Evolutionary conservation across 768 basidiomycete genomes (phyloP), one percentile per base, ranked within the genome.

Genomic region (Hemileccinum impolitum): DNA sequence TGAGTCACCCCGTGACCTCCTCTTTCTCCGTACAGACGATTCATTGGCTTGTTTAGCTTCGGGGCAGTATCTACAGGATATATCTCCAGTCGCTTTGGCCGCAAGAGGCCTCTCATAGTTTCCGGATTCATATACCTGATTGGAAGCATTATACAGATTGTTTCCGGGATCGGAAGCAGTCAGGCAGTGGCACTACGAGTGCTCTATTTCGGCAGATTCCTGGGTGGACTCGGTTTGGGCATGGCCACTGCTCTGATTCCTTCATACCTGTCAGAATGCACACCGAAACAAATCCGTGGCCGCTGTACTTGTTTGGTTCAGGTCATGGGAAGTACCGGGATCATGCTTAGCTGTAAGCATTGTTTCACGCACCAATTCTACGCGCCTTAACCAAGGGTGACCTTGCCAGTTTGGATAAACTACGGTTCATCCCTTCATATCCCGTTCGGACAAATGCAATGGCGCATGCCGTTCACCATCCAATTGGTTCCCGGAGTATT

Each of bases 211-310:
- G 69, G 75, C 45, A 72, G 81, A 4, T 85, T 84, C 63, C 47
- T 86, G 0, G 74, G 77, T 6, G 84, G 85, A 17, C 68, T 84
- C 43, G 82, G 84, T 7, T 73, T 84, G 25, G 81, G 82, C 13
- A 75, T 77, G 71, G 70, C 75, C 7, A 72, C 74, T 1, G 75
- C 77, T 4, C 60, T 80, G 2, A 72, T 77, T 6, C 78, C 79
- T 12, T 68, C 75, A 0, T 81, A 80, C 40, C 69, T 78, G 10
- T 78, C 77, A 1, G 79, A 80, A 58, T 78, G 71, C 41, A 70
- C 72, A 3, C 78, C 78, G 2, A 71, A 63, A 45, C 58, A 63
- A 13, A 77, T 80, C 38, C 70, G 79, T 31, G 78, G 79, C 3
- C 69, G 78, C 7, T 77, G 77, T 45, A 77, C 78, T 4, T 75